Conservation (phyloP, 495 filamentous ascomycete genomes). For the Chaetomium tenue region DNA sequence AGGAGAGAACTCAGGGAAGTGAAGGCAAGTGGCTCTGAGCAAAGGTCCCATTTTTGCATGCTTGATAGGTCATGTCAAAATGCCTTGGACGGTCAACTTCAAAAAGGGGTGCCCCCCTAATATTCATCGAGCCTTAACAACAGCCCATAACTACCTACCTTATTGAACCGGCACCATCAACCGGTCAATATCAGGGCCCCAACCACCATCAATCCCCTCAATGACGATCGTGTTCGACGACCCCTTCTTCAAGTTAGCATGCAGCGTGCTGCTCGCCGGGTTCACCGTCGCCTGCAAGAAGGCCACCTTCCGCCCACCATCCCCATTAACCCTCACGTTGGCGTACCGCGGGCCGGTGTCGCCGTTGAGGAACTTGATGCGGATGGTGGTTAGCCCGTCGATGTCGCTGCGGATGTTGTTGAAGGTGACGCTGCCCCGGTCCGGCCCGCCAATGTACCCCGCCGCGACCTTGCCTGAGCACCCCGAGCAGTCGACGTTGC, state of each 20-base stretch:
- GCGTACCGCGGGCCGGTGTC: conserved; percentile 53
- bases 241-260: conserved; percentile 45
- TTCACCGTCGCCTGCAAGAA: conserved; percentile 45
- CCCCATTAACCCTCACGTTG: conserved; percentile 57
- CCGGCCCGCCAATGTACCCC: conserved; percentile 55
- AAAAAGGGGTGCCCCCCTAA: too few species aligned
- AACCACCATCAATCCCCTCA: conserved; percentile 46
- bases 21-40: too few species aligned
- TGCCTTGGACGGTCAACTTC: neutral
- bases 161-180: conserved; percentile 51
- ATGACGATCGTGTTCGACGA: conserved; percentile 49
- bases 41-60: too few species aligned
- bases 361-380: conserved; percentile 54
- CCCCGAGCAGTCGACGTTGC: conserved; percentile 43
- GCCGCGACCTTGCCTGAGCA: conserved; percentile 50
- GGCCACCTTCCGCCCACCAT: conserved; percentile 46
- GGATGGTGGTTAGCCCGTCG: conserved; percentile 51
- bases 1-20: too few species aligned
- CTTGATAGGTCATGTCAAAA: too few species aligned
- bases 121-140: too few species aligned
- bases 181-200: conserved; percentile 57
- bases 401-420: conserved; percentile 44
- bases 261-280: conserved; percentile 42
- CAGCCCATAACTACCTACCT: neutral
- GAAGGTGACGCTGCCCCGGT: conserved; percentile 50